Conservation (phyloP, 2,329 filamentous ascomycete species). For the Monosporascus sp. region DNA sequence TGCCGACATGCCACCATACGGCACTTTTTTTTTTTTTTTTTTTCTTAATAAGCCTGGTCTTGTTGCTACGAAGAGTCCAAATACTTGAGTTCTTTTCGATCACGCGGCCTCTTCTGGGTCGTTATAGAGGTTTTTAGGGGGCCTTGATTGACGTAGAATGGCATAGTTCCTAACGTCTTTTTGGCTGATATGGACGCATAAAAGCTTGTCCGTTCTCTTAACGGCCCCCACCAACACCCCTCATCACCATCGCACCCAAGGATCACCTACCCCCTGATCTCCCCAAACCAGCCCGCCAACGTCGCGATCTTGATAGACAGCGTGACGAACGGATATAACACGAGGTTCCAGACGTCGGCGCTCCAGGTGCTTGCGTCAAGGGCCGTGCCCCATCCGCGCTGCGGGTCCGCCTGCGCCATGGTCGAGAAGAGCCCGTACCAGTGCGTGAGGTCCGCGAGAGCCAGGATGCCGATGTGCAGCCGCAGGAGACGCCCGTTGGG, state of each 20-base stretch:
- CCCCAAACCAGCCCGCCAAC: constrained; percentile 13
- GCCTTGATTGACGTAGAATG: no score
- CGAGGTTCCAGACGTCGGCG: constrained; percentile 8
- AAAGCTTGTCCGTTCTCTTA: no score
- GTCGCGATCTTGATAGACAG: constrained; percentile 15
- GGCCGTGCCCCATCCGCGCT: constrained; percentile 13
- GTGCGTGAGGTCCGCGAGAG: constrained; percentile 18
- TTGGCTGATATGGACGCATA: no score
- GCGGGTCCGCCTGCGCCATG: constrained; percentile 10
- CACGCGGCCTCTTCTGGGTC: no score
- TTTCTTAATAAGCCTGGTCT: no score
- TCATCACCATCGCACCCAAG: background rate
- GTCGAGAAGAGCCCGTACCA: constrained; percentile 16
- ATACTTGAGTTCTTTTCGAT: no score
- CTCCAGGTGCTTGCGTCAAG: constrained; percentile 10
- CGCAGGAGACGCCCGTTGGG: constrained; percentile 13
- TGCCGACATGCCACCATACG: no score
- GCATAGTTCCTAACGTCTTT: no score
- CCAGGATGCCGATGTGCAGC: constrained; percentile 15
- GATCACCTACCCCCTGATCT: constrained; percentile 11
- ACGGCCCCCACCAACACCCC: no score
- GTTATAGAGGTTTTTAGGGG: no score
- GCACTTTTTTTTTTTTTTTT: no score
- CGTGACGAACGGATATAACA: constrained; percentile 9
- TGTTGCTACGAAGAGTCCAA: no score